Conservation (phyloP, 352 stramenopile genomes). For the Globisporangium solare region DNA sequence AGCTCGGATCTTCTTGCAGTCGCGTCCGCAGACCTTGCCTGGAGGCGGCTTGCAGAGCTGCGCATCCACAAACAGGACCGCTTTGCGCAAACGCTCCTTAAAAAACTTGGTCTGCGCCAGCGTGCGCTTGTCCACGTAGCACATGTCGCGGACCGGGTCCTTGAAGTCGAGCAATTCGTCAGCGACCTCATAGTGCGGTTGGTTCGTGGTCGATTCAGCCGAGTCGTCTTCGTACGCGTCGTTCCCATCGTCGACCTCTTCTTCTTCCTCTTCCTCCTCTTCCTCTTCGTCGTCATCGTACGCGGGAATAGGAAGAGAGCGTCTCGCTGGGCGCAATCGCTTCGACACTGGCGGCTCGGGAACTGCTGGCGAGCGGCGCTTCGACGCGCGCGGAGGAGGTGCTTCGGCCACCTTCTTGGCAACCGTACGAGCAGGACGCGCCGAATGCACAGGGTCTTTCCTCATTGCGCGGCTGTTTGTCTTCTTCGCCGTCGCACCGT, state of each 20-base stretch:
- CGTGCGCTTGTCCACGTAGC: constrained; percentile 51
- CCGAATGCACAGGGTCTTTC: constrained; percentile 3
- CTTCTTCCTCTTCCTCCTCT: constrained; percentile 16
- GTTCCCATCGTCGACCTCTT: constrained; percentile 26
- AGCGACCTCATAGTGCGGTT: constrained; percentile 32
- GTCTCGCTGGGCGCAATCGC: constrained; percentile 7
- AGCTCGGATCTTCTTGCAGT: constrained; percentile 58
- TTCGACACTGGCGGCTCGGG: constrained; percentile 8
- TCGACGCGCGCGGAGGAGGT: constrained; percentile 2
- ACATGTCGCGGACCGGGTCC: constrained; percentile 62
- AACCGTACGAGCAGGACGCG: constrained; percentile 1
- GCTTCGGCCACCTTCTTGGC: constrained; percentile 1
- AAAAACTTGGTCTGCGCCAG: constrained; percentile 56
- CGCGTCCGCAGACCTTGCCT: constrained; percentile 35
- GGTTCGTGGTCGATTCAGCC: constrained; percentile 16
- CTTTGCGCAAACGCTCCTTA: constrained; percentile 57
- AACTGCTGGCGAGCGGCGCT: constrained; percentile 8
- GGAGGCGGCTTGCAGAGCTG: constrained; percentile 50
- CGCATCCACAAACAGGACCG: constrained; percentile 66
- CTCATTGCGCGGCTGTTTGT: constrained; percentile 5
- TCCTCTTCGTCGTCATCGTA: constrained; percentile 12
- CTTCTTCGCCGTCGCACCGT: constrained; percentile 5
- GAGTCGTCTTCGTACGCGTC: constrained; percentile 4
- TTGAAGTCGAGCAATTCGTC: constrained; percentile 62
- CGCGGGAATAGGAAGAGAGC: constrained; percentile 14